phyloP scores from a whole-genome alignment of 108 stramenopile genomes.

The Chaetoceros tenuissimus region DNA sequence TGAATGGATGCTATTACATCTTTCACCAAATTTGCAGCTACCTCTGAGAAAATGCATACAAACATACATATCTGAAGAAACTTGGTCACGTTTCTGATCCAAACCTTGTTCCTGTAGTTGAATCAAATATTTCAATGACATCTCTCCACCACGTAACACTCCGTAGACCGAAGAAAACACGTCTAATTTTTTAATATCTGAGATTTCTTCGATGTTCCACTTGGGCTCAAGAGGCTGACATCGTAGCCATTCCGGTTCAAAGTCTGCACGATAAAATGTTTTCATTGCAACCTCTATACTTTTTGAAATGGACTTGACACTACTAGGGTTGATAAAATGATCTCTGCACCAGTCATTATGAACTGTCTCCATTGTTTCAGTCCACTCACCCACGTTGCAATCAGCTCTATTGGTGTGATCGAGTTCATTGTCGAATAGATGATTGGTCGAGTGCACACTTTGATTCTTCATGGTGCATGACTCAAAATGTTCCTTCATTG shows the following conservation, averaged over 20 bases:
- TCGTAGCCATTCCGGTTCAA: slow-evolving; percentile 43
- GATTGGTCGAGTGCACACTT: slow-evolving; percentile 1
- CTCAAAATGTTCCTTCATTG: slow-evolving; percentile 15
- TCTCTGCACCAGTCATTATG: slow-evolving; percentile 36
- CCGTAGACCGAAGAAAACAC: slow-evolving; percentile 22
- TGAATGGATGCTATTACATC: slow-evolving; percentile 21
- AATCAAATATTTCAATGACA: slow-evolving; percentile 8
- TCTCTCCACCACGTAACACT: slow-evolving; percentile 1
- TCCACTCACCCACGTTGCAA: slow-evolving; percentile 29
- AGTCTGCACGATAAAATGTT: slow-evolving; percentile 21
- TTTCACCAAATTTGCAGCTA: slow-evolving; percentile 16
- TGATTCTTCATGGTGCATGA: slow-evolving; percentile 2
- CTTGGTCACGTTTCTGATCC: slow-evolving; percentile 7
- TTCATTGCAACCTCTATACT: slow-evolving; percentile 23
- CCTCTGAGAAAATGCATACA: slow-evolving; percentile 27
- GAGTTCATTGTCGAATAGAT: slow-evolving; percentile 5
- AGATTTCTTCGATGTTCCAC: slow-evolving; percentile 9
- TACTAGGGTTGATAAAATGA: slow-evolving; percentile 36
- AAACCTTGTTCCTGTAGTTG: slow-evolving; percentile 10
- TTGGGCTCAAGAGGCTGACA: slow-evolving; percentile 23
- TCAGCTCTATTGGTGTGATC: slow-evolving; percentile 1
- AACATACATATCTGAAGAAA: slow-evolving; percentile 9
- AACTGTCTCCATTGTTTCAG: slow-evolving; percentile 19
- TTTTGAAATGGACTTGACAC: slow-evolving; percentile 26
- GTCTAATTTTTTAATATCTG: slow-evolving; percentile 1